A percentile compares a stretch with the other conserved stretches of the same genome.
phyloP scores from a whole-genome alignment of 140 eudicot species.

The Erigeron philadelphicus region DNA sequence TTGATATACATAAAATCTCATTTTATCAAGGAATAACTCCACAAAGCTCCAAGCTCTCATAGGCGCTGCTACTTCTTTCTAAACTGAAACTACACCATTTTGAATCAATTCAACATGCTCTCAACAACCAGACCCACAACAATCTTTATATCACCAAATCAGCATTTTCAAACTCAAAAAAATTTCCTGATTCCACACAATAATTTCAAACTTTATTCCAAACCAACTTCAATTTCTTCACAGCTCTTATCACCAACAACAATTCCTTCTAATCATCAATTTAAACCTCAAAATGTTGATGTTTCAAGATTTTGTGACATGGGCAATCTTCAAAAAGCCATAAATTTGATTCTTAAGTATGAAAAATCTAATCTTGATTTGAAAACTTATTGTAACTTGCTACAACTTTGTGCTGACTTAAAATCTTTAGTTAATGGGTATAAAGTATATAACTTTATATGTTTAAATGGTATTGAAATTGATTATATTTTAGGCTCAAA shows the following conservation, averaged over 20 bases:
- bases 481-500: conserved; percentile 48
- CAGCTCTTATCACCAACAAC: conserved; percentile 25
- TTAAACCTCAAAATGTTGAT: conserved; percentile 25
- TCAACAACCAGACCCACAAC: conserved; percentile 24
- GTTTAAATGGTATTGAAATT: conserved; percentile 28
- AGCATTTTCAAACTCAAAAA: conserved; percentile 6
- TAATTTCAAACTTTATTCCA: conserved; percentile 7
- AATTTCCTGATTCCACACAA: conserved; percentile 8
- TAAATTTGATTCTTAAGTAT: conserved; percentile 35
- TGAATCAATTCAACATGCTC: conserved; percentile 18
- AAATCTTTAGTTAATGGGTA: conserved; percentile 46
- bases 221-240: conserved; percentile 26
- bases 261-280: conserved; percentile 13
- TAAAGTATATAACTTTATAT: conserved; percentile 38
- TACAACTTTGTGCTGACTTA: conserved; percentile 59
- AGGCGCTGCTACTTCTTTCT: no score
- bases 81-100: no score
- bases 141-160: not conserved
- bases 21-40: no score
- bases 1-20: no score
- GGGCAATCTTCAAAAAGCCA: conserved; percentile 50
- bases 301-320: conserved; percentile 38
- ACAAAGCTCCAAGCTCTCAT: no score
- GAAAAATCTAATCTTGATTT: conserved; percentile 35
- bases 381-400: conserved; percentile 39